These are phyloP conservation scores for Bathelium albidoporum DNA, from an alignment of 495 filamentous ascomycete species.

Conservation along the genomic window DNA sequence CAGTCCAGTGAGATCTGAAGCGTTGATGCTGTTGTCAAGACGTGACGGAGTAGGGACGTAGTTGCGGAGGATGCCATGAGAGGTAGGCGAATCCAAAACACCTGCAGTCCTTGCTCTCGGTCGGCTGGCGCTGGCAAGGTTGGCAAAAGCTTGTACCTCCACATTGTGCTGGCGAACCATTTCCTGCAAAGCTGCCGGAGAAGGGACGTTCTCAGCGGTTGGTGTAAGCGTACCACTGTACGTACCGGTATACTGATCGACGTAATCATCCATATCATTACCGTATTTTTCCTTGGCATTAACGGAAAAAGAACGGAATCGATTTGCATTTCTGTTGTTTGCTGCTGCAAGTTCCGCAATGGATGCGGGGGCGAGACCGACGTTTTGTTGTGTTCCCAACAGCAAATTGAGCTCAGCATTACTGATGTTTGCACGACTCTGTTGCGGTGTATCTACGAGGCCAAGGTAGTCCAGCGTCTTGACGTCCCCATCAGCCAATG, in stretches of 20 bases:
- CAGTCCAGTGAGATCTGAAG: slow-evolving; percentile 61
- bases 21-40: slow-evolving; percentile 73
- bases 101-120: slow-evolving; percentile 85
- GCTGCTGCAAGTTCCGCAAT: slow-evolving; percentile 59
- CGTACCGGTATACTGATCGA: slow-evolving; percentile 32
- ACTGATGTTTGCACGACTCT: slow-evolving; percentile 57
- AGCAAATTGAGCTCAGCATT: slow-evolving; percentile 48
- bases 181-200: slow-evolving; percentile 71
- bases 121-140: slow-evolving; percentile 66
- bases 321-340: slow-evolving; percentile 65
- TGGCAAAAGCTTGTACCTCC: slow-evolving; percentile 83
- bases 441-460: slow-evolving; percentile 86
- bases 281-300: slow-evolving; percentile 98
- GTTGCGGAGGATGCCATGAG: slow-evolving; percentile 53
- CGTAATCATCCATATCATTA: slow-evolving; percentile 69
- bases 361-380: slow-evolving; percentile 48
- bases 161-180: slow-evolving; percentile 90
- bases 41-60: slow-evolving; percentile 76
- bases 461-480: slow-evolving; percentile 94
- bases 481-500: slow-evolving; percentile 77
- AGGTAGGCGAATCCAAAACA: slow-evolving; percentile 73
- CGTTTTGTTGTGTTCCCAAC: slow-evolving; percentile 36
- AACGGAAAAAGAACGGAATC: slow-evolving; percentile 93
- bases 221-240: slow-evolving; percentile 64
- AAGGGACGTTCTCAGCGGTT: slow-evolving; percentile 57